These are phyloP conservation scores for Penicillium brevicompactum DNA, from an alignment of 2,329 filamentous ascomycete genomes.

Conservation along the genomic window DNA sequence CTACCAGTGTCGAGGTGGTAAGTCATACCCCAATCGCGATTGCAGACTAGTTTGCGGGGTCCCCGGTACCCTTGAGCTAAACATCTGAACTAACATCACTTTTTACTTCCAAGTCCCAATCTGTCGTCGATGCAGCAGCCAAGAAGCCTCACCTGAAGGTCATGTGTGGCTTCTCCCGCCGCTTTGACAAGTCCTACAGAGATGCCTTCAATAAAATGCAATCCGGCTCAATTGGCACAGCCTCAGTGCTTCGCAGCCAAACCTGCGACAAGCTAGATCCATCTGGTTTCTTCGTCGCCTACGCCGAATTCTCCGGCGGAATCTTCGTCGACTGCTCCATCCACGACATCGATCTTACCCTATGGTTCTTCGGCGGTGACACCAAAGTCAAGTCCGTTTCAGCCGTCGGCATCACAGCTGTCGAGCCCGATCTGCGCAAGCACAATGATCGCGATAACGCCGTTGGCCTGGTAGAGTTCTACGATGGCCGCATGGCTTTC, in stretches of 20 bases:
- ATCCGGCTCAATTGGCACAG: constrained; percentile 59
- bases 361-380: constrained; percentile 65
- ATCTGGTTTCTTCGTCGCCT: constrained; percentile 68
- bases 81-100: neutral
- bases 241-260: constrained; percentile 64
- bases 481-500: constrained; percentile 64
- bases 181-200: constrained; percentile 68
- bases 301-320: constrained; percentile 66
- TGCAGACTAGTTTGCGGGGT: too few relatives aligned
- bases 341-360: constrained; percentile 68
- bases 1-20: constrained; percentile 62
- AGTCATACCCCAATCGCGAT: constrained; percentile 19
- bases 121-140: constrained; percentile 60
- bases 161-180: constrained; percentile 67
- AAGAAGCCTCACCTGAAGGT: constrained; percentile 64
- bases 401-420: constrained; percentile 60
- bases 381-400: constrained; percentile 58
- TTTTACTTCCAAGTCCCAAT: constrained; percentile 53
- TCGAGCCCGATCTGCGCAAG: constrained; percentile 59
- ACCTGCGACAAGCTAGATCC: constrained; percentile 69
- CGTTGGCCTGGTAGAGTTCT: constrained; percentile 67
- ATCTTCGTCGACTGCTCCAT: constrained; percentile 73
- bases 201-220: constrained; percentile 58
- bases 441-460: constrained; percentile 65
- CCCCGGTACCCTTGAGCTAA: too few relatives aligned